Conservation (phyloP, 1,284 basidiomycete species). For the Irpex lacteus region DNA sequence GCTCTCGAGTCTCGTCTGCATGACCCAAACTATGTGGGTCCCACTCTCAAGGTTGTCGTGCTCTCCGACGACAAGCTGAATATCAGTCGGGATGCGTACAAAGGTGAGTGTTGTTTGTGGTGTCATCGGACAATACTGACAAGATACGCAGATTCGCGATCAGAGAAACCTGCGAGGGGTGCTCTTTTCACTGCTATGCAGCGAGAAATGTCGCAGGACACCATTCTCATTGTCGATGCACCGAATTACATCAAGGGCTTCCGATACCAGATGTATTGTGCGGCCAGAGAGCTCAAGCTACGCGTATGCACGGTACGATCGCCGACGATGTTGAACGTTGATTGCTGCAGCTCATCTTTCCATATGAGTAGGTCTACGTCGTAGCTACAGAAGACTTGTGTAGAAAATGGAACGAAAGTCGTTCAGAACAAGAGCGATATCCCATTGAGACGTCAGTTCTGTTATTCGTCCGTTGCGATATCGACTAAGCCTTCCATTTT, state of each 20-base stretch:
- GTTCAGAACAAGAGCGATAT: constrained; percentile 55
- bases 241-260: constrained; percentile 98
- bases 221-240: constrained; percentile 86
- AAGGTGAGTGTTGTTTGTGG: constrained; percentile 48
- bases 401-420: constrained; percentile 68
- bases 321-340: background rate
- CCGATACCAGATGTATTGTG: constrained; percentile 97
- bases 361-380: constrained; percentile 60
- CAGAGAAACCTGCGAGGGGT: constrained; percentile 88
- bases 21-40: constrained; percentile 49
- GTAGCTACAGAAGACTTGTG: constrained; percentile 80
- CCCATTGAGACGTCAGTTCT: constrained; percentile 63
- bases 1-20: constrained; percentile 59
- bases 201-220: constrained; percentile 68
- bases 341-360: constrained; percentile 5
- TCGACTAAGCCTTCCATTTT: background rate
- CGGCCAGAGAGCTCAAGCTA: constrained; percentile 84
- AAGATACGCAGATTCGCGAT: constrained; percentile 58
- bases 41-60: constrained; percentile 56
- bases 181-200: constrained; percentile 86
- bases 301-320: constrained; percentile 83
- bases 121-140: too few species aligned
- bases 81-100: constrained; percentile 67
- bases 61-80: constrained; percentile 79
- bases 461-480: background rate